A percentile compares a stretch with the other conserved stretches of the same genome.
These are phyloP conservation scores for Eutrema yunnanense DNA, from an alignment of 345 rosid genomes.

Conservation along the genomic window DNA sequence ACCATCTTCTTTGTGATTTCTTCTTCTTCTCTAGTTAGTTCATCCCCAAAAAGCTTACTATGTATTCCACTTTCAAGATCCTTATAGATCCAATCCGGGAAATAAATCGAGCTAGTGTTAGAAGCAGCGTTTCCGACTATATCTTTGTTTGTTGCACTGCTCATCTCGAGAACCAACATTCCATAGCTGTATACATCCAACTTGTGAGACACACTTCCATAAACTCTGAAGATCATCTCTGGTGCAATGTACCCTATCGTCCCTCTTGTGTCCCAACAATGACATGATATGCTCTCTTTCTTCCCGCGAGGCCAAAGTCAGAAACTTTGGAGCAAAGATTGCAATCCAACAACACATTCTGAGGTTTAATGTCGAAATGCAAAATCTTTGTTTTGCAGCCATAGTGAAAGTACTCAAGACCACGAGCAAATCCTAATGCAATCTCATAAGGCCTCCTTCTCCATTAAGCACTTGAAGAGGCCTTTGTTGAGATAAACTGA, in stretches of 20 bases:
- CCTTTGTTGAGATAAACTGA: not conserved
- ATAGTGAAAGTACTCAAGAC: constrained; percentile 42
- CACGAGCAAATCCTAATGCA: constrained; percentile 35
- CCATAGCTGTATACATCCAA: constrained; percentile 46
- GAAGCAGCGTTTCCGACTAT: not conserved
- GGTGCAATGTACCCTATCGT: constrained; percentile 45
- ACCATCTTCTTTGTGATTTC: constrained; percentile 23
- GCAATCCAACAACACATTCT: constrained; percentile 37
- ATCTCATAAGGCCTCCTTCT: constrained; percentile 7
- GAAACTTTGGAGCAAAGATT: constrained; percentile 36
- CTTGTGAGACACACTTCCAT: constrained; percentile 35
- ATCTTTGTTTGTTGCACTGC: constrained; percentile 15
- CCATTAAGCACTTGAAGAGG: not conserved
- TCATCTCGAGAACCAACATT: constrained; percentile 38
- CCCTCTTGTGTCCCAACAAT: constrained; percentile 30
- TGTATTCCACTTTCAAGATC: constrained; percentile 5
- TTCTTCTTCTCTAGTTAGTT: not conserved
- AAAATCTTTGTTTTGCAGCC: constrained; percentile 47
- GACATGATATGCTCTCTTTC: constrained; percentile 32
- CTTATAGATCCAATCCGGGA: constrained; percentile 8
- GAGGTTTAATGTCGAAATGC: constrained; percentile 47
- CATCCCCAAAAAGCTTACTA: not conserved
- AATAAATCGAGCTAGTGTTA: constrained; percentile 24
- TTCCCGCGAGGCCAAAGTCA: constrained; percentile 47
- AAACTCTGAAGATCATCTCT: constrained; percentile 24